Conservation (phyloP, 2,329 filamentous ascomycete genomes). For the Sodiomyces alkalinus region DNA sequence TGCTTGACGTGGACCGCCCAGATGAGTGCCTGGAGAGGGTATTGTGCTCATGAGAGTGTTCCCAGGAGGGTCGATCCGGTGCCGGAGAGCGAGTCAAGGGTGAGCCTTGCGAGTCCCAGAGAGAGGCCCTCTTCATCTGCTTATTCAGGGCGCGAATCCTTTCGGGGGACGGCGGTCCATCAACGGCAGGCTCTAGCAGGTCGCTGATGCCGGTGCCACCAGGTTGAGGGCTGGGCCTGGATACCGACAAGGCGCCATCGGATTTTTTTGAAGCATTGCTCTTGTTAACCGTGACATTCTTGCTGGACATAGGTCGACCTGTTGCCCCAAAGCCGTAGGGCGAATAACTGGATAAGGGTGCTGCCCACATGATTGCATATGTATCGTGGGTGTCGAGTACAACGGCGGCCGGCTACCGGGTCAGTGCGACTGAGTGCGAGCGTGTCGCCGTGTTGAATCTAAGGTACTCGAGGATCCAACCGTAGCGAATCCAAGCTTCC, state of each 20-base stretch:
- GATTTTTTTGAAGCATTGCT: too few relatives aligned
- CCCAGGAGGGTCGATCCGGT: constrained; percentile 33
- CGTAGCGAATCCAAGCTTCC: too few relatives aligned
- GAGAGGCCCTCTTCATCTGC: constrained; percentile 40
- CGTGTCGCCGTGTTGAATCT: too few relatives aligned
- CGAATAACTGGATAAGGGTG: constrained; percentile 10
- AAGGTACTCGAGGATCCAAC: too few relatives aligned
- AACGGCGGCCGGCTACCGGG: neutral
- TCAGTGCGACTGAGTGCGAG: neutral
- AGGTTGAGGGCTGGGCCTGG: constrained; percentile 1
- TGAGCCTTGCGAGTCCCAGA: constrained; percentile 36
- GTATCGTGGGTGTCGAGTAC: neutral
- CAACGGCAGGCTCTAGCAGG: constrained; percentile 40
- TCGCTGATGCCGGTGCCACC: constrained; percentile 17
- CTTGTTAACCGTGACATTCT: constrained; percentile 2
- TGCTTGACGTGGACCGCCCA: constrained; percentile 36
- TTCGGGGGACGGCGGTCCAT: constrained; percentile 46
- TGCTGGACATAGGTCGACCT: neutral
- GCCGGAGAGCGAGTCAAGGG: constrained; percentile 30
- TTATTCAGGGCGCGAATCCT: constrained; percentile 41
- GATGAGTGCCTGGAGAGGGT: constrained; percentile 41
- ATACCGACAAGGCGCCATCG: constrained; percentile 5
- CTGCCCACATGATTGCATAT: constrained; percentile 2
- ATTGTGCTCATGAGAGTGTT: constrained; percentile 30
- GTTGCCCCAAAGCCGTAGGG: constrained; percentile 6